Evolutionary conservation across 768 basidiomycete genomes (phyloP).

Genomic region (Gyrodon lividus): DNA sequence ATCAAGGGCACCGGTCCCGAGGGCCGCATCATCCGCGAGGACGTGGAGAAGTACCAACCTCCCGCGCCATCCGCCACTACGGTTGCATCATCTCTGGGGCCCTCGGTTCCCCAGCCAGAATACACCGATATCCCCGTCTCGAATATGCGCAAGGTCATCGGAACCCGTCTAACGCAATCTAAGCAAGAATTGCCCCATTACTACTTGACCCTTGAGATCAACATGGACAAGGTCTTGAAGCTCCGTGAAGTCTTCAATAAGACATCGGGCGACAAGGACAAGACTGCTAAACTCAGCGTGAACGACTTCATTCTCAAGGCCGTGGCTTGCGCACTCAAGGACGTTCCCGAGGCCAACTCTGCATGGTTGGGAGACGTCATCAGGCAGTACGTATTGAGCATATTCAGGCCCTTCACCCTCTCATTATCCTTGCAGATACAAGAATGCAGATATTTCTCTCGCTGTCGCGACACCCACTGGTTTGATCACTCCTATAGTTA

Average conservation of each 20-base stretch:
- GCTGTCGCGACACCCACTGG: slow-evolving; percentile 96
- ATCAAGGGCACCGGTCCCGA: slow-evolving; percentile 93
- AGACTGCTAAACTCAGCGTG: slow-evolving; percentile 89
- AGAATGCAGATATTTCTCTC: slow-evolving; percentile 95
- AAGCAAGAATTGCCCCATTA: slow-evolving; percentile 97
- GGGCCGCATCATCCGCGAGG: slow-evolving; percentile 91
- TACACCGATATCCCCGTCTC: slow-evolving; percentile 89
- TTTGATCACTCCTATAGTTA: slow-evolving; percentile 96
- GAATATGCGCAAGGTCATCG: slow-evolving; percentile 95
- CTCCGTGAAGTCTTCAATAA: slow-evolving; percentile 96
- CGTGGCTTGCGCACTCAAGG: slow-evolving; percentile 82
- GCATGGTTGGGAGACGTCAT: slow-evolving; percentile 97
- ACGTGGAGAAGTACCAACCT: slow-evolving; percentile 88
- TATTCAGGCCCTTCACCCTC: not conserved
- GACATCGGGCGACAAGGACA: slow-evolving; percentile 81
- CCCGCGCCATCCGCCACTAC: slow-evolving; percentile 43
- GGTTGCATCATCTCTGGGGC: slow-evolving; percentile 42
- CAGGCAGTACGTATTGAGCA: slow-evolving; percentile 66
- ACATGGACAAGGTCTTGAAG: slow-evolving; percentile 95
- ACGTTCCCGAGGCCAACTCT: slow-evolving; percentile 97
- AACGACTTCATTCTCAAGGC: slow-evolving; percentile 99
- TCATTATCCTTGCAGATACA: slow-evolving; percentile 57
- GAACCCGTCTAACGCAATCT: slow-evolving; percentile 83
- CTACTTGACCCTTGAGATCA: slow-evolving; percentile 91
- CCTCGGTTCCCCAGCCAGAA: slow-evolving; percentile 58